phyloP scores from a whole-genome alignment of 2,329 filamentous ascomycete genomes.

The Colletotrichum paranaense region DNA sequence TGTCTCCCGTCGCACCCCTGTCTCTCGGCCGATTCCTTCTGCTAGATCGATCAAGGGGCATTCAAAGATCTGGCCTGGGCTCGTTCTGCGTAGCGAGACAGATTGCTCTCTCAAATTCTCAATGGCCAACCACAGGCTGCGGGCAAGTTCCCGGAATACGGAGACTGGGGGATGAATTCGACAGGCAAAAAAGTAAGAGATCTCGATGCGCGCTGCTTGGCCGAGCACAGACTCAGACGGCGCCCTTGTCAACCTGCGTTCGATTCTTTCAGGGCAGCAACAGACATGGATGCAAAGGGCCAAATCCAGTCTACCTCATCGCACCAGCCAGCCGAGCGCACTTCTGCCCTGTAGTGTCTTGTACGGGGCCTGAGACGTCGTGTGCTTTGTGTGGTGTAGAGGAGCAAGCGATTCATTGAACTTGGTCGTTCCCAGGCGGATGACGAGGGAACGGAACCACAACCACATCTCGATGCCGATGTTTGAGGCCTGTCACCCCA shows the following conservation, averaged over 20 bases:
- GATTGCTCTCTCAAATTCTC: background rate
- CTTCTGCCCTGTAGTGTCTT: background rate
- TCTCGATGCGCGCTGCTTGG: constrained; percentile 20
- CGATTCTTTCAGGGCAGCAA: background rate
- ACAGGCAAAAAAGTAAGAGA: background rate
- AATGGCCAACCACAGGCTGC: background rate
- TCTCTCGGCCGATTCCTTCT: constrained; percentile 2
- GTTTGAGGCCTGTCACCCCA: constrained; percentile 4
- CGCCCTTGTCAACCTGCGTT: constrained; percentile 8
- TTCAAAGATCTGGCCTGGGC: constrained; percentile 5
- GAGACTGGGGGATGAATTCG: background rate
- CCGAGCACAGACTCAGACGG: constrained; percentile 2
- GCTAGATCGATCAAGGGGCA: constrained; percentile 1
- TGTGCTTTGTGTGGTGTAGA: background rate
- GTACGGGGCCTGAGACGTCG: background rate
- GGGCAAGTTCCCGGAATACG: background rate
- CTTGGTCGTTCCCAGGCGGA: background rate
- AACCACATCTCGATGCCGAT: background rate
- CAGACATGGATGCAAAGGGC: background rate
- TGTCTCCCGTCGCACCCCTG: background rate
- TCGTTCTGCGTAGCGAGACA: constrained; percentile 1
- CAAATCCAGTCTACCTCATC: background rate
- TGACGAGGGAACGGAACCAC: constrained; percentile 2
- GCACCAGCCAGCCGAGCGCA: background rate
- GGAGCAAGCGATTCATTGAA: background rate